Conservation (phyloP, 2,329 filamentous ascomycete genomes). For the Pyrenophora teres region DNA sequence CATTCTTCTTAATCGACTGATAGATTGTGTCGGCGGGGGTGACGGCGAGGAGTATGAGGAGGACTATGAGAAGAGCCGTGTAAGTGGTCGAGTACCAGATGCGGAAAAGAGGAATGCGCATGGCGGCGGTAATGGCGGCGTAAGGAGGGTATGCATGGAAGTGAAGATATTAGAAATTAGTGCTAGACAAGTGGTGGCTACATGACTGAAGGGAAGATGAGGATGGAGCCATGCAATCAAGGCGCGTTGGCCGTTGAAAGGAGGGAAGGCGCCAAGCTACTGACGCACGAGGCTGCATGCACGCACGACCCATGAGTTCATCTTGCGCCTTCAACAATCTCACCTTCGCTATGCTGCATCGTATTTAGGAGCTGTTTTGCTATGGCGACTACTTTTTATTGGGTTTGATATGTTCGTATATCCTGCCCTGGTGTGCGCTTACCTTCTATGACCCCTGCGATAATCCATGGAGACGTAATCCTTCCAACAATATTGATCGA, state of each 20-base stretch:
- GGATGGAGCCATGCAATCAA: constrained; percentile 18
- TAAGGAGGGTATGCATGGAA: constrained; percentile 26
- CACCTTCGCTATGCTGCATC: too few species aligned
- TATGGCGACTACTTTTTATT: too few species aligned
- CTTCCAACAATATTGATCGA: background rate
- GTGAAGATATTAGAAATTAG: constrained; percentile 33
- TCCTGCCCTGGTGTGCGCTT: too few species aligned
- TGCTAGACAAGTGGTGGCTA: constrained; percentile 21
- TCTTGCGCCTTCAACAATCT: too few species aligned
- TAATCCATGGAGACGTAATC: too few species aligned
- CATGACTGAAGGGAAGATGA: constrained; percentile 19
- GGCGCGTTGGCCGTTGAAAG: constrained; percentile 11
- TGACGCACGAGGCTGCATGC: constrained; percentile 24
- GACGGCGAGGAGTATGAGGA: constrained; percentile 74
- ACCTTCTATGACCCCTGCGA: too few species aligned
- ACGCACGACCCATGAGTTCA: constrained; percentile 24
- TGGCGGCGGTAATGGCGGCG: constrained; percentile 21
- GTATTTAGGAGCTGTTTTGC: too few species aligned
- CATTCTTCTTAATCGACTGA: constrained; percentile 69
- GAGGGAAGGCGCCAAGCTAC: constrained; percentile 26
- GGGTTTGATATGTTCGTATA: too few species aligned
- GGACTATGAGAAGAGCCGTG: constrained; percentile 73
- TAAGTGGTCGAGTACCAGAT: constrained; percentile 84
- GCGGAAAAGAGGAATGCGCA: constrained; percentile 67
- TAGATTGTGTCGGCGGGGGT: constrained; percentile 79